These are phyloP conservation scores for Phialophora verrucosa DNA, from an alignment of 2,329 filamentous ascomycete species.

Conservation along the genomic window DNA sequence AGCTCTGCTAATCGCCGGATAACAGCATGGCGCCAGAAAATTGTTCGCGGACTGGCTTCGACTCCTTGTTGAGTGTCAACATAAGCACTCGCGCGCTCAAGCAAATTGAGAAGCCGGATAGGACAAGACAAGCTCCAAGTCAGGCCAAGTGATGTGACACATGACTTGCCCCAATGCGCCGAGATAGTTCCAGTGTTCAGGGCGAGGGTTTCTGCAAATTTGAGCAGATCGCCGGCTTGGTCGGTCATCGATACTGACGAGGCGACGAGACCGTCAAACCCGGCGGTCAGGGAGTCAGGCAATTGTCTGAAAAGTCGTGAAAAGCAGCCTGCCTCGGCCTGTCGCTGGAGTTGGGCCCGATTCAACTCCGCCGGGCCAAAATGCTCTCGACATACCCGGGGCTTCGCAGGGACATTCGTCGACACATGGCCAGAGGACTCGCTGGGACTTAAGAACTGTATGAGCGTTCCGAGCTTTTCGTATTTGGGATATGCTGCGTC, in stretches of 20 bases:
- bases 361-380: background rate
- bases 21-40: constrained; percentile 16
- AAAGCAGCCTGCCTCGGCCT: background rate
- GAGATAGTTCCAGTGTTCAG: background rate
- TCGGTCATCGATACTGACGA: background rate
- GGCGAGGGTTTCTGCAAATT: constrained; percentile 6
- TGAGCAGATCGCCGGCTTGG: constrained; percentile 8
- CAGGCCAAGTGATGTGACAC: constrained; percentile 5
- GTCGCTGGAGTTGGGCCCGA: background rate
- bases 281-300: background rate
- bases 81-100: constrained; percentile 12
- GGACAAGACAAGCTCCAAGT: constrained; percentile 14
- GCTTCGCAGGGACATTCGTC: too few relatives aligned
- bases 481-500: too few relatives aligned
- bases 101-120: constrained; percentile 7
- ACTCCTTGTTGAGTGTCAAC: background rate
- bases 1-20: constrained; percentile 9
- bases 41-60: constrained; percentile 1
- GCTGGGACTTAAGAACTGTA: background rate
- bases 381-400: background rate
- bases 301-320: background rate
- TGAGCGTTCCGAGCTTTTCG: background rate
- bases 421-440: background rate
- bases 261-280: background rate
- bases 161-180: constrained; percentile 13